A percentile compares a stretch with the other conserved stretches of the same genome.
Evolutionary conservation across 1,139 yeast genomes (phyloP).

Genomic region (Debaryomyces subglobosus): DNA sequence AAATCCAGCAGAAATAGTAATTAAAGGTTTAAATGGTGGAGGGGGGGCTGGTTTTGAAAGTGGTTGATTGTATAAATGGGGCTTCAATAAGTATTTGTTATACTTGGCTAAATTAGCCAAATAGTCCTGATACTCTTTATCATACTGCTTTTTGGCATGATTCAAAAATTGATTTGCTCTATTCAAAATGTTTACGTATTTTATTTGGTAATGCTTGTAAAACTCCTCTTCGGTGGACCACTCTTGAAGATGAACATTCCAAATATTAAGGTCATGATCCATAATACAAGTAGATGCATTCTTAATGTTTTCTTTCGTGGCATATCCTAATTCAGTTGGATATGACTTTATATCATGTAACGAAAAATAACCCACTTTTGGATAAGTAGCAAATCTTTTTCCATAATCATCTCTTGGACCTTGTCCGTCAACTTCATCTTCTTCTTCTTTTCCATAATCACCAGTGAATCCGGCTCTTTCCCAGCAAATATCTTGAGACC

Average conservation of each 20-base stretch:
- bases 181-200: slow-evolving; percentile 63
- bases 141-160: slow-evolving; percentile 50
- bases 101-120: slow-evolving; percentile 29
- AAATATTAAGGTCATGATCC: slow-evolving; percentile 78
- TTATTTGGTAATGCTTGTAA: slow-evolving; percentile 60
- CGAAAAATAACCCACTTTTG: slow-evolving; percentile 81
- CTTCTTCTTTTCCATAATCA: slow-evolving; percentile 50
- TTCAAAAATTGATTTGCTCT: slow-evolving; percentile 72
- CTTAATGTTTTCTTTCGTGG: slow-evolving; percentile 68
- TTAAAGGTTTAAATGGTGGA: slow-evolving; percentile 67
- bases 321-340: slow-evolving; percentile 81
- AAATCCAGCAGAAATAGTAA: slow-evolving; percentile 82
- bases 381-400: slow-evolving; percentile 54
- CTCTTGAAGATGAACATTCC: slow-evolving; percentile 82
- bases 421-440: slow-evolving; percentile 37
- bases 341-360: slow-evolving; percentile 85
- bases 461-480: slow-evolving; percentile 67
- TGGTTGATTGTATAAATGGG: slow-evolving; percentile 30
- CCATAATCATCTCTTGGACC: slow-evolving; percentile 54
- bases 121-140: slow-evolving; percentile 38
- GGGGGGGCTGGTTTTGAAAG: slow-evolving; percentile 38
- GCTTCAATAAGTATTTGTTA: slow-evolving; percentile 32
- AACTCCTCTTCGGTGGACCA: slow-evolving; percentile 70
- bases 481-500: slow-evolving; percentile 88
- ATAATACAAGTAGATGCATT: slow-evolving; percentile 81